These are phyloP conservation scores for Penicillium vulpinum DNA, from an alignment of 2,329 filamentous ascomycete species.

Conservation along the genomic window DNA sequence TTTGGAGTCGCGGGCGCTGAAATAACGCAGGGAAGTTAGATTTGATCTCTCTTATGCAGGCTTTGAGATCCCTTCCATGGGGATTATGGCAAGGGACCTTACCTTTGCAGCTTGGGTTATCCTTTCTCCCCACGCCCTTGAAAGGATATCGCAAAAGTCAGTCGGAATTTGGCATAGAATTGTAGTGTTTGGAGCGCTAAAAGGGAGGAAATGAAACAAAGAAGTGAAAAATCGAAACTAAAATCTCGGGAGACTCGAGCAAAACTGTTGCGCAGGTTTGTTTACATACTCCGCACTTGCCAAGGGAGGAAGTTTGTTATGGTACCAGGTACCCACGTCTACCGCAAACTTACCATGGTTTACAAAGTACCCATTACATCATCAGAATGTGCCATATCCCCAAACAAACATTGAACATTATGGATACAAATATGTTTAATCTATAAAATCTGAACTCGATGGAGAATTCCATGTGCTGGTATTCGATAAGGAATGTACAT, in stretches of 20 bases:
- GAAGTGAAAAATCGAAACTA: background rate
- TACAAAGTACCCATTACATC: conserved; percentile 11
- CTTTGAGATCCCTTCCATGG: conserved; percentile 1
- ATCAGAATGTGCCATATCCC: conserved; percentile 5
- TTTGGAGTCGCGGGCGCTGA: conserved; percentile 9
- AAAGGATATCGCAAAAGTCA: conserved; percentile 2
- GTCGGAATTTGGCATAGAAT: conserved; percentile 8
- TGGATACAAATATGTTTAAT: conserved; percentile 10
- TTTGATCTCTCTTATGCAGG: conserved; percentile 8
- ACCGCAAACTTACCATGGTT: background rate
- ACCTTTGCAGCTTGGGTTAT: conserved; percentile 16
- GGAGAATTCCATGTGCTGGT: conserved; percentile 12
- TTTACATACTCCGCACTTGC: conserved; percentile 29
- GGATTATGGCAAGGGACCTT: conserved; percentile 12
- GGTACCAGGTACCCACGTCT: conserved; percentile 14
- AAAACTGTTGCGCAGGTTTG: conserved; percentile 13
- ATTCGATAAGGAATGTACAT: background rate
- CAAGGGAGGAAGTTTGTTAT: conserved; percentile 29
- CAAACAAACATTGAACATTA: background rate
- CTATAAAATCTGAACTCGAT: background rate
- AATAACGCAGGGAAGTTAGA: conserved; percentile 13
- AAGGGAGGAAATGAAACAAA: background rate
- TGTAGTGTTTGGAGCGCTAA: background rate
- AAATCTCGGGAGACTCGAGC: background rate
- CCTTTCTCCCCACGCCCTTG: conserved; percentile 17